These are phyloP conservation scores for Penicillium griseofulvum DNA, from an alignment of 2,329 filamentous ascomycete genomes.

Conservation along the genomic window DNA sequence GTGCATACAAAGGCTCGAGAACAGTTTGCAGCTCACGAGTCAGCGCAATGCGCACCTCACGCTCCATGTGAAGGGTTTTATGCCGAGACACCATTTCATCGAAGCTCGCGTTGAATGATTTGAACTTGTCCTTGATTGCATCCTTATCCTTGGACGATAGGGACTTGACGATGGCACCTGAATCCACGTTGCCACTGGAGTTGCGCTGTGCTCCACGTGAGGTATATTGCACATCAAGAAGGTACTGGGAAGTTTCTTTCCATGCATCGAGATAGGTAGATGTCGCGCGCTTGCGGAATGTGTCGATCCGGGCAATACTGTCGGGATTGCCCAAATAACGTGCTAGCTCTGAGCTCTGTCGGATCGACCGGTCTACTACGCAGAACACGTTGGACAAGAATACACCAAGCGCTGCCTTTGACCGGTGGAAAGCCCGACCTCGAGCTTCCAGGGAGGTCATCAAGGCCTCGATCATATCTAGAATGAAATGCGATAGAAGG, in stretches of 20 bases:
- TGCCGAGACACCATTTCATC: slow-evolving; percentile 84
- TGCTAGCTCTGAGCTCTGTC: slow-evolving; percentile 69
- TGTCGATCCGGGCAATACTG: slow-evolving; percentile 67
- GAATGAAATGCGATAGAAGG: slow-evolving; percentile 84
- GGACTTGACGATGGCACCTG: slow-evolving; percentile 76
- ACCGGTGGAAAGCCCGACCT: slow-evolving; percentile 68
- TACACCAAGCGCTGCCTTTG: slow-evolving; percentile 76
- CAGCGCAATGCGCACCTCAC: slow-evolving; percentile 77
- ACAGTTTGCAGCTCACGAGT: slow-evolving; percentile 83
- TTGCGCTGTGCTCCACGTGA: slow-evolving; percentile 69
- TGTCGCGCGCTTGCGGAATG: slow-evolving; percentile 83
- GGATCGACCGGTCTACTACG: slow-evolving; percentile 80
- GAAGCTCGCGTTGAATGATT: slow-evolving; percentile 83
- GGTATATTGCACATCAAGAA: slow-evolving; percentile 91
- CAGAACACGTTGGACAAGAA: slow-evolving; percentile 87
- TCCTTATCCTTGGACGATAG: slow-evolving; percentile 90
- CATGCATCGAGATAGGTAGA: slow-evolving; percentile 80
- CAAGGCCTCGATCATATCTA: slow-evolving; percentile 81
- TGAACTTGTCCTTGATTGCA: slow-evolving; percentile 93
- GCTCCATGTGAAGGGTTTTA: slow-evolving; percentile 83
- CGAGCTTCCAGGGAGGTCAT: slow-evolving; percentile 73
- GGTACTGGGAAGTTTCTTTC: slow-evolving; percentile 78
- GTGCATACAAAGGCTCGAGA: slow-evolving; percentile 88
- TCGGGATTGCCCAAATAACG: slow-evolving; percentile 63
- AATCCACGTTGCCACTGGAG: slow-evolving; percentile 67